Evolutionary conservation across 2,329 filamentous ascomycete species (phyloP), one percentile per base, ranked within the genome.

Genomic region (Xylaria hypoxylon): DNA sequence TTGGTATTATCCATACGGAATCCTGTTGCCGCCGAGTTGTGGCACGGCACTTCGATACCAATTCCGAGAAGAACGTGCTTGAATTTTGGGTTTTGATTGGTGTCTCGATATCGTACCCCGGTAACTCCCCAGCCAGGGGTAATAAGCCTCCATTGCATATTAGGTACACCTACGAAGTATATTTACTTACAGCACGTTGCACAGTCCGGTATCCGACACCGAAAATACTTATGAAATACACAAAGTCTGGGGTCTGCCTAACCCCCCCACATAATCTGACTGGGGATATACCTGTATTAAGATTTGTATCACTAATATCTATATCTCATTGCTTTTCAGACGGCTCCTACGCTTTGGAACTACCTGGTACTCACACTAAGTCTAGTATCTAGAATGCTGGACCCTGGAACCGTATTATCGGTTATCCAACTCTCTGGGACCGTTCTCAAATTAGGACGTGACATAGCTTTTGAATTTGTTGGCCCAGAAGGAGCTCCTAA

Each of bases 351-450:
- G 64, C 47, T 52, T 56, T 64, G 24, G 65, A 55, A 59, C 48
- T 45, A 35, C n/a, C n/a, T n/a, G 15, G 40, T 15, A 42, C 22
- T 11, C 22, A 40, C 8, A 28, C 33, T 40, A 61, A 48, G 53
- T 31, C 35, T 47, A 22, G 24, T 56, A 68, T 65, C 64, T 61
- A 72, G 52, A 48, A 74, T 73, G 72, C 19, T 58, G 24, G 72
- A 73, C 17, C 58, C 68, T 15, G 69, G 71, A 51, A 70, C 68
- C 15, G 66, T 69, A 65, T 22, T 74, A 64, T 57, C 67, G 33
- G 65, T 73, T 35, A 51, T 74, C 24, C 65, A 73, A 62, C 64
- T 74, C 28, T 71, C 71, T 40, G 55, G 60, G 28, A 69, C 71
- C 28, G 68, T 70, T 62, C n/a, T 73, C 19, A 70, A 70, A 47